Evolutionary conservation across 1,284 basidiomycete genomes (phyloP).

Genomic region (Ceratobasidium sp.): DNA sequence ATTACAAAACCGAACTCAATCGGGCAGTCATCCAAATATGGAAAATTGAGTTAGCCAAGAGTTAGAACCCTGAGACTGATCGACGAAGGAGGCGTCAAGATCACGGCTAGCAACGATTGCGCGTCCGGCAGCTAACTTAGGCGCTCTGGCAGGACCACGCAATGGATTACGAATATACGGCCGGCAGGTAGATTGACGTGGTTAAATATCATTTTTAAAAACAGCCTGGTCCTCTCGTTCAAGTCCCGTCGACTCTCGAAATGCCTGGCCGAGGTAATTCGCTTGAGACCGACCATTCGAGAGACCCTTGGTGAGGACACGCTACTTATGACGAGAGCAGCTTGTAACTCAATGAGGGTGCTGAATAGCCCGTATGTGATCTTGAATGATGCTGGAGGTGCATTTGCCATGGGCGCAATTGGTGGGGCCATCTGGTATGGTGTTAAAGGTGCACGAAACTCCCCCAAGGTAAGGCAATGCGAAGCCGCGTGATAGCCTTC

Average conservation of each 20-base stretch:
- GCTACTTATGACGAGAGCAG: neutral
- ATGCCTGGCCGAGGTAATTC: constrained; percentile 5
- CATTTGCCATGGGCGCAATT: constrained; percentile 96
- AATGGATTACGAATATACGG: neutral
- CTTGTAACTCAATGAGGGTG: neutral
- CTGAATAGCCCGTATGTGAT: constrained; percentile 92
- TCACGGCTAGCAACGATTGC: neutral
- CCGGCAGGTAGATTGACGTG: neutral
- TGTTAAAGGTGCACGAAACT: constrained; percentile 98
- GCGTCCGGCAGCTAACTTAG: neutral
- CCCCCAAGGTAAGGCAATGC: constrained; percentile 75
- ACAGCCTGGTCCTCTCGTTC: too few species aligned
- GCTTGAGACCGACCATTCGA: constrained; percentile 80
- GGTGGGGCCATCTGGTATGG: constrained; percentile 99
- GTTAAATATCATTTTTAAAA: neutral
- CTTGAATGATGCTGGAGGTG: constrained; percentile 97
- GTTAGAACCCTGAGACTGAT: neutral
- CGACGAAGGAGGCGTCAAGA: neutral
- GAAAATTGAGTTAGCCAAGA: neutral
- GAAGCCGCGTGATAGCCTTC: too few species aligned
- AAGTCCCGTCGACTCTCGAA: neutral
- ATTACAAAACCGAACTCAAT: too few species aligned
- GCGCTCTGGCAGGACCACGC: neutral
- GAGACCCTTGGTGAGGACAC: constrained; percentile 84
- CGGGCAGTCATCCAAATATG: neutral